Evolutionary conservation across 2,329 filamentous ascomycete genomes (phyloP), one percentile per base, ranked within the genome.

Genomic region (Dryadomyces quercivorus): DNA sequence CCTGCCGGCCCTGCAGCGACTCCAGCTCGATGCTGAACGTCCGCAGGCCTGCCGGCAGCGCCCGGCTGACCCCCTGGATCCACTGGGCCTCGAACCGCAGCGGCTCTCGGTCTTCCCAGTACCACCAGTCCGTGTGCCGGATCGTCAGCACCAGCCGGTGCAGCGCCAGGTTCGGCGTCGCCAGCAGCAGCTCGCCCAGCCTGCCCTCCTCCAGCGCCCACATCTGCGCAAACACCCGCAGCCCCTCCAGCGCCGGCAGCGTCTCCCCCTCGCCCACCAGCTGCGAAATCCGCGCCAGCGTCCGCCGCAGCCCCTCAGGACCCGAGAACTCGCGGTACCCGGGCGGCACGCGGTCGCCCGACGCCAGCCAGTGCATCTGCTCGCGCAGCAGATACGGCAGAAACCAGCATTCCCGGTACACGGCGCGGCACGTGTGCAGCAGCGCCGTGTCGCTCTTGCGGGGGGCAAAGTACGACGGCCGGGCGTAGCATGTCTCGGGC

Each of bases 81-180:
- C 73, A 75, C 0, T 40, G 10, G 1, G 63, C 64, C 1, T 64
- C 59, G 31, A 75, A 67, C 5, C 59, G 56, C 6, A 76, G 61
- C 2, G 63, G 64, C 4, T 59, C 45, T 51, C 74, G 66, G 0
- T 50, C 0, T 58, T 75, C 70, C 73, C 72, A 74, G 18, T 51
- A 63, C 71, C 71, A 75, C 66, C 73, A 76, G 57, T 77, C 75
- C 2, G 73, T 67, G 55, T 77, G 75, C 0, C 74, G 69, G 8
- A 78, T 67, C 0, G 73, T 77, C 12, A 78, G 60, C 0, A 68
- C 72, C 1, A 77, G 51, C 2, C 56, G 59, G 1, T 62, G 63
- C 0, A 72, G 71, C 7, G 61, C 56, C 36, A 75, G 66, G 13
- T 62, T 53, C 0, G 57, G 59, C 45, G 61, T 62, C 0, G 21